Conservation (phyloP, 768 basidiomycete genomes). For the Tylopilus felleus region DNA sequence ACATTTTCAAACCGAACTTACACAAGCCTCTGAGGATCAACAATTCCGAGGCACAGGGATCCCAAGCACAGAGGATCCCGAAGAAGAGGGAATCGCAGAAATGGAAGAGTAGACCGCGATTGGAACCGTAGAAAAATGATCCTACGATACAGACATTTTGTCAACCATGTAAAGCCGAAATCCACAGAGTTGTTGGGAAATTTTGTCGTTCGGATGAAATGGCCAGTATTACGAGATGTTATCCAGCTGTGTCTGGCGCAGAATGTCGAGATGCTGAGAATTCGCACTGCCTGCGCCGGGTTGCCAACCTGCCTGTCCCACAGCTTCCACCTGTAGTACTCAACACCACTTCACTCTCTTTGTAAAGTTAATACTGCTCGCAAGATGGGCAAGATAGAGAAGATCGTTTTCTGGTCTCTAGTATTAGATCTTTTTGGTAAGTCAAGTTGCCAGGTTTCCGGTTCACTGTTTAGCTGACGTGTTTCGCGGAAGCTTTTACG, state of each 20-base stretch:
- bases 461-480: constrained; percentile 10
- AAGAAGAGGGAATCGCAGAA: constrained; percentile 12
- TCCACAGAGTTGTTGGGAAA: no score
- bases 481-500: constrained; percentile 65
- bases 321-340: not conserved
- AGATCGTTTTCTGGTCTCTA: constrained; percentile 84
- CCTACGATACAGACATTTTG: not conserved
- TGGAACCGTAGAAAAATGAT: not conserved
- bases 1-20: constrained; percentile 81
- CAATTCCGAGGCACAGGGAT: constrained; percentile 58
- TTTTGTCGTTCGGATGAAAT: no score
- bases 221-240: not conserved
- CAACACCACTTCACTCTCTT: not conserved
- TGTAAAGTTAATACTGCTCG: not conserved
- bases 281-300: not conserved
- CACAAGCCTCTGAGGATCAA: constrained; percentile 77
- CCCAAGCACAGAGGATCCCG: constrained; percentile 22
- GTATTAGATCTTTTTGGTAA: constrained; percentile 81
- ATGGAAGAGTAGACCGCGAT: constrained; percentile 1
- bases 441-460: constrained; percentile 16
- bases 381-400: constrained; percentile 66
- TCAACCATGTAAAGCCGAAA: no score
- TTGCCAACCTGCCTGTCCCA: not conserved
- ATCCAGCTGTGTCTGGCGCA: not conserved
- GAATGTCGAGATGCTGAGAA: not conserved